phyloP scores from a whole-genome alignment of 352 stramenopile genomes.

The Lagenidium sp. region DNA sequence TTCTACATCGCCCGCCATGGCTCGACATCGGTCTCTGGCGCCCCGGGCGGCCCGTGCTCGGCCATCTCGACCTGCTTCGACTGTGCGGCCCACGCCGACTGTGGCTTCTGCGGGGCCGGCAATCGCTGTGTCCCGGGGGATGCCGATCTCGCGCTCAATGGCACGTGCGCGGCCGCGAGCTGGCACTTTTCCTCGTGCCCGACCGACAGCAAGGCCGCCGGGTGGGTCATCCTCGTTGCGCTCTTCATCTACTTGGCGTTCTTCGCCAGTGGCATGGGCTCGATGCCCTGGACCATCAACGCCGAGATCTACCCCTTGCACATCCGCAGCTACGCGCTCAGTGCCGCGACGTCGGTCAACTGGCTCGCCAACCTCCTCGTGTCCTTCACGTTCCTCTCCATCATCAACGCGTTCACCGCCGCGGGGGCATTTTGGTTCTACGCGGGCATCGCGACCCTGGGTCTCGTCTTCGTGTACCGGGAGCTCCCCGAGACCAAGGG shows the following conservation, averaged over 20 bases:
- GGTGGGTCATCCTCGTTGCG: constrained; percentile 44
- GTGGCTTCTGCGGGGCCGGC: constrained; percentile 32
- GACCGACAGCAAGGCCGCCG: constrained; percentile 21
- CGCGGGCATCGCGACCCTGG: constrained; percentile 53
- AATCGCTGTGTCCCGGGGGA: constrained; percentile 5
- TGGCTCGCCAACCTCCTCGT: constrained; percentile 91
- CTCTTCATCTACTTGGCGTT: constrained; percentile 70
- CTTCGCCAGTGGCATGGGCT: constrained; percentile 76
- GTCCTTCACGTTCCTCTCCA: constrained; percentile 91
- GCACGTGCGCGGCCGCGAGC: constrained; percentile 11
- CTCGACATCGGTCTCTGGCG: constrained; percentile 19
- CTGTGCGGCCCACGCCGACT: constrained; percentile 47
- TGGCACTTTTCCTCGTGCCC: constrained; percentile 53
- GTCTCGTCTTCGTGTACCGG: constrained; percentile 68
- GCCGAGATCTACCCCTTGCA: constrained; percentile 91
- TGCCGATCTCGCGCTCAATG: constrained; percentile 1
- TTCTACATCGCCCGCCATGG: constrained; percentile 29
- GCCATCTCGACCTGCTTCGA: constrained; percentile 48
- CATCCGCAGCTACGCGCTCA: constrained; percentile 82
- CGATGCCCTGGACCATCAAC: constrained; percentile 93
- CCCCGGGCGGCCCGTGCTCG: constrained; percentile 29
- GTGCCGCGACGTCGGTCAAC: constrained; percentile 85
- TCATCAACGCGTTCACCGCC: constrained; percentile 45
- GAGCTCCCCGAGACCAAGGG: constrained; percentile 92
- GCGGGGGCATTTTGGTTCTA: constrained; percentile 92